These are phyloP conservation scores for Candida silvatica DNA, from an alignment of 805 yeast species.

Conservation along the genomic window DNA sequence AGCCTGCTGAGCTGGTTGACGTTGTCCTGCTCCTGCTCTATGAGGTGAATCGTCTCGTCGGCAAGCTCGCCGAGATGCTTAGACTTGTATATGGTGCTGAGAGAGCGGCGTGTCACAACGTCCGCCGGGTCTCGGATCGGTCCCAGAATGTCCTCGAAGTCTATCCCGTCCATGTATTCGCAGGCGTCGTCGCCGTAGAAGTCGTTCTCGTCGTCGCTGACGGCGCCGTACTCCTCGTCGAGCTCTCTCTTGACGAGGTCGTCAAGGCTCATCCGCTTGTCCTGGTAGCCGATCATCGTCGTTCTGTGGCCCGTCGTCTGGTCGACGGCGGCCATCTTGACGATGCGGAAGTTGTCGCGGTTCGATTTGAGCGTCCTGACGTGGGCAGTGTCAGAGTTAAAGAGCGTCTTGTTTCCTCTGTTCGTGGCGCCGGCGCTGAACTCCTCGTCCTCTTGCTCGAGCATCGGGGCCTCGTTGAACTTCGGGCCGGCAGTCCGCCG, in stretches of 20 bases:
- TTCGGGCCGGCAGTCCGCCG: constrained; percentile 4
- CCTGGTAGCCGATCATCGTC: constrained; percentile 16
- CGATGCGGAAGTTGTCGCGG: constrained; percentile 14
- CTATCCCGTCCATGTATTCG: constrained; percentile 39
- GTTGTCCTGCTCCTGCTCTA: constrained; percentile 74
- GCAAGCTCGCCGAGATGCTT: constrained; percentile 54
- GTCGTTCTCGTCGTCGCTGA: constrained; percentile 11
- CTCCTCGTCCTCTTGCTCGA: constrained; percentile 8
- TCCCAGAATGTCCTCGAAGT: constrained; percentile 52
- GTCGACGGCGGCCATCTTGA: constrained; percentile 12
- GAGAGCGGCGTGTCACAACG: constrained; percentile 58
- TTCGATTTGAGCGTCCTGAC: constrained; percentile 15
- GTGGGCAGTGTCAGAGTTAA: constrained; percentile 16
- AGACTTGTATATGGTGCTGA: constrained; percentile 56
- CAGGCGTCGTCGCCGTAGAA: constrained; percentile 22
- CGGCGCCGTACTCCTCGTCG: constrained; percentile 8
- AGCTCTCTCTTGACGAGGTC: constrained; percentile 18
- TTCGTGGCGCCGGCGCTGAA: constrained; percentile 16
- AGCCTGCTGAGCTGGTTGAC: constrained; percentile 65
- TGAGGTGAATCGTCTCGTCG: constrained; percentile 61
- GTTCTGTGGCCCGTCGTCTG: constrained; percentile 11
- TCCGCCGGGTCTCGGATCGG: constrained; percentile 82
- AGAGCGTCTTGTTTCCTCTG: constrained; percentile 24
- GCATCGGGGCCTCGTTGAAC: constrained; percentile 3
- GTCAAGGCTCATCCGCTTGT: constrained; percentile 17